Conservation (phyloP, 2,329 filamentous ascomycete species). For the Colletotrichum noveboracense region DNA sequence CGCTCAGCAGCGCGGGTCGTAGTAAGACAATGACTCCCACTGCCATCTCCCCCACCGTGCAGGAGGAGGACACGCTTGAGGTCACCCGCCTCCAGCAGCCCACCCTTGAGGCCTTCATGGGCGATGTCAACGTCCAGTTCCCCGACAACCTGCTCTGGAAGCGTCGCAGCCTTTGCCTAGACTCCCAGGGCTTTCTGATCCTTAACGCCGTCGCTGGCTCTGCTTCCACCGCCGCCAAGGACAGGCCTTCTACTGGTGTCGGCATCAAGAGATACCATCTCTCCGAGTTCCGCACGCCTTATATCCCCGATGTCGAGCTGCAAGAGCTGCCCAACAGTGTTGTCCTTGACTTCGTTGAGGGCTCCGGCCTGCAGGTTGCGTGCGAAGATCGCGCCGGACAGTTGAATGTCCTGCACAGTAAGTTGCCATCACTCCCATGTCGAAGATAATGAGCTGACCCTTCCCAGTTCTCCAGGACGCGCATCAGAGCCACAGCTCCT, state of each 20-base stretch:
- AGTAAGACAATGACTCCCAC: slow-evolving; percentile 48
- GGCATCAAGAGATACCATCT: slow-evolving; percentile 81
- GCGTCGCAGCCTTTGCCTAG: slow-evolving; percentile 84
- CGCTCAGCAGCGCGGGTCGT: slow-evolving; percentile 49
- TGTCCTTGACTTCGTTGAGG: slow-evolving; percentile 64
- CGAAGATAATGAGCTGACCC: slow-evolving; percentile 27
- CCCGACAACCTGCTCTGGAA: slow-evolving; percentile 97
- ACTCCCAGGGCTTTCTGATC: slow-evolving; percentile 82
- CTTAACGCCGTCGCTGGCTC: slow-evolving; percentile 65
- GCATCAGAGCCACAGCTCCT: slow-evolving; percentile 38
- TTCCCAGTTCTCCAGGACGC: slow-evolving; percentile 47
- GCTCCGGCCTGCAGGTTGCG: slow-evolving; percentile 66
- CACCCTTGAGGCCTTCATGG: slow-evolving; percentile 70
- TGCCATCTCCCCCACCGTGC: slow-evolving; percentile 53
- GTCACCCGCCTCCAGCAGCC: slow-evolving; percentile 35
- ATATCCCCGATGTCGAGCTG: slow-evolving; percentile 85
- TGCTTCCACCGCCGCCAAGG: slow-evolving; percentile 52
- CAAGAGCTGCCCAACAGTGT: slow-evolving; percentile 92
- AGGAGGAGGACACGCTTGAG: slow-evolving; percentile 51
- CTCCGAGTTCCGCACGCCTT: slow-evolving; percentile 80
- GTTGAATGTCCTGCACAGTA: slow-evolving; percentile 57
- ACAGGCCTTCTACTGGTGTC: slow-evolving; percentile 55
- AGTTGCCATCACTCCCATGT: slow-evolving; percentile 32
- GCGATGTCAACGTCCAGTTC: slow-evolving; percentile 96
- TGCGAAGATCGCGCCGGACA: slow-evolving; percentile 68